Base-by-base conservation (phyloP, 176 grass and related monocot species). In the Zizania latifolia region DNA sequence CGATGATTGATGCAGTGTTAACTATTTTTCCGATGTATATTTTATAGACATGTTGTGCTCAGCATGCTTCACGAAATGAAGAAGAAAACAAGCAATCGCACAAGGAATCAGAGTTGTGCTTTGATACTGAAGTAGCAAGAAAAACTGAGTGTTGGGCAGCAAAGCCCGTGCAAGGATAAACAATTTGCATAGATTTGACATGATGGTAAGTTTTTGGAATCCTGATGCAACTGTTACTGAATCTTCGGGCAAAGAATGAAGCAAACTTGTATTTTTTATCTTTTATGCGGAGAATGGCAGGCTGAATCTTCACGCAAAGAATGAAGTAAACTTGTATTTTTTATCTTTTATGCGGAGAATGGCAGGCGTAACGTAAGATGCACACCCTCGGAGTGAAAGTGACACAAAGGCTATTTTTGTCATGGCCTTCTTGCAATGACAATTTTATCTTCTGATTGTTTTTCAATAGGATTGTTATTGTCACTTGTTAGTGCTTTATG, bases 321-420 rank as follows among this genome's bases (percentile, higher is more conserved):
- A 51, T 0, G 62, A 75, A 58, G 77, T 53, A 14, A 76, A 70
- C 24, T 70, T 76, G 41, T 28, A 29, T 3, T 80, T 75, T 76
- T 70, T n/a, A 53, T 53, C 54, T 50, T 62, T 34, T 69, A 62
- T 70, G 55, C 44, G 62, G 62, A 75, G 78, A 86, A 86, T 35
- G 0, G 64, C 26, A 70, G 71, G 5, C 24, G 78, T 63, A 28
- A 0, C 17, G 17, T 24, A 64, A 44, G 58, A 60, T 84, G 43
- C 74, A n/a, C n/a, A 56, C 62, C 14, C 6, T 55, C 84, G 62
- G 53, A 68, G 27, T n/a, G 27, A 63, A 24, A 75, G 13, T 62
- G 78, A 76, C 44, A 76, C 10, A 37, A 33, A 70, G 8, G 17
- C 12, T 62, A 81, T 41, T 70, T n/a, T n/a, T n/a, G n/a, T n/a